Base-by-base conservation (phyloP, 352 stramenopile genomes). In the Globisporangium alternatum region DNA sequence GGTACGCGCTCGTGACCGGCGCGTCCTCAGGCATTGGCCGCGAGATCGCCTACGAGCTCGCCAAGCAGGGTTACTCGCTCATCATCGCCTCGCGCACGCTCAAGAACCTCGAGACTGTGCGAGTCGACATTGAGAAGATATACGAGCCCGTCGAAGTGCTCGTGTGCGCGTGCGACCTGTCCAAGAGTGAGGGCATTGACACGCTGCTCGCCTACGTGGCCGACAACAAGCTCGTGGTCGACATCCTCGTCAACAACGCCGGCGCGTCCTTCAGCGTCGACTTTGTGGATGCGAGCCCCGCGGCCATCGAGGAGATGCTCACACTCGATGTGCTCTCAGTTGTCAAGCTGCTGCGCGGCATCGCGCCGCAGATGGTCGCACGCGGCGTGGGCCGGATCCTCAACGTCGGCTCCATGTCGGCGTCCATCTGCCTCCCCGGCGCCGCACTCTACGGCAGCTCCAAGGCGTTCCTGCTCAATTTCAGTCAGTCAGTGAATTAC, bases 181-280 rank as follows among this genome's bases (percentile, higher is more conserved):
- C 72, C 15, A 90, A 72, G 9, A 56, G 67, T 6, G 61, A 75
- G 8, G 85, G 86, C 12, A 77, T 91, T 22, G 49, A 76, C 41
- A 81, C 70, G 55, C 69, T 95, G 12, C 49, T 89, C 6, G 64
- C 75, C n/a, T 84, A 85, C 43, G 67, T 93, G 13, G 62, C 73
- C 30, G 60, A 83, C 44, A 80, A 86, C 56, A 65, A 89, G 31
- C 56, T 91, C 17, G 63, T 89, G 21, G 71, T 96, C 47, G 88
- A 96, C 56, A 88, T 97, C 45, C 77, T 97, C 13, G 69, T 97
- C 45, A 96, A 96, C 72, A 94, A 93, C 58, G 88, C 81, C 2
- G 80, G 83, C 4, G 67, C 72, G 0, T 77, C 76, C 33, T 41
- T 81, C 12, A 72, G 61, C 8, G 73, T 78, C 31, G 57, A 71